Evolutionary conservation across 495 filamentous ascomycete genomes (phyloP).

Genomic region (Rhypophila decipiens): DNA sequence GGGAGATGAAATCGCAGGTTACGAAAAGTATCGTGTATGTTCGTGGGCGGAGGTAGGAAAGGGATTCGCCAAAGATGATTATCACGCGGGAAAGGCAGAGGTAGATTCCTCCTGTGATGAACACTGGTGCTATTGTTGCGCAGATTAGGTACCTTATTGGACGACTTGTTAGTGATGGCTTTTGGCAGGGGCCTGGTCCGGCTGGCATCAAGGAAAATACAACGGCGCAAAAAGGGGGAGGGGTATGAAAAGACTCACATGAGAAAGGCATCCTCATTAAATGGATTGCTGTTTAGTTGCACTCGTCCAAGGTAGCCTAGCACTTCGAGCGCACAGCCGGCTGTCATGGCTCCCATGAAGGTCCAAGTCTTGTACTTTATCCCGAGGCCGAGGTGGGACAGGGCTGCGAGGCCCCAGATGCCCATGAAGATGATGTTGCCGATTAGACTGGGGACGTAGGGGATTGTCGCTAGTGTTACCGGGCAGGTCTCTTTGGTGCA

Average conservation of each 20-base stretch:
- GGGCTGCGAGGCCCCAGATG: conserved; percentile 27
- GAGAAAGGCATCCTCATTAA: conserved; percentile 30
- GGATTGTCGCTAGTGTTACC: conserved; percentile 24
- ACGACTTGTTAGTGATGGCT: no score
- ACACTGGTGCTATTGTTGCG: conserved; percentile 56
- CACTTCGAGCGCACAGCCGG: conserved; percentile 32
- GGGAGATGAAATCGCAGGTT: conserved; percentile 51
- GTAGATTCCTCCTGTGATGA: conserved; percentile 57
- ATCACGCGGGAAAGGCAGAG: conserved; percentile 52
- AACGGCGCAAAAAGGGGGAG: no score
- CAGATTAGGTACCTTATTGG: conserved; percentile 52
- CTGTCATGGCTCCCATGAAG: conserved; percentile 29
- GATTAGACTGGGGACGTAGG: conserved; percentile 29
- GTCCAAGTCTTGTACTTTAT: conserved; percentile 20
- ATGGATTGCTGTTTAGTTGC: conserved; percentile 33
- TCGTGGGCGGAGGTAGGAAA: conserved; percentile 51
- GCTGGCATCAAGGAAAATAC: no score
- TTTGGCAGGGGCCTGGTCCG: no score
- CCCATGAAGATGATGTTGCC: conserved; percentile 36
- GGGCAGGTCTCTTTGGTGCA: conserved; percentile 34
- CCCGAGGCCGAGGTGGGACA: conserved; percentile 24
- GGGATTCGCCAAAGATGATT: conserved; percentile 47
- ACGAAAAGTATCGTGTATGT: conserved; percentile 47
- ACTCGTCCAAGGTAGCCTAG: conserved; percentile 36
- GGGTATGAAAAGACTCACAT: no score